phyloP scores from a whole-genome alignment of 2,329 filamentous ascomycete genomes.

The Parastagonospora avenae region DNA sequence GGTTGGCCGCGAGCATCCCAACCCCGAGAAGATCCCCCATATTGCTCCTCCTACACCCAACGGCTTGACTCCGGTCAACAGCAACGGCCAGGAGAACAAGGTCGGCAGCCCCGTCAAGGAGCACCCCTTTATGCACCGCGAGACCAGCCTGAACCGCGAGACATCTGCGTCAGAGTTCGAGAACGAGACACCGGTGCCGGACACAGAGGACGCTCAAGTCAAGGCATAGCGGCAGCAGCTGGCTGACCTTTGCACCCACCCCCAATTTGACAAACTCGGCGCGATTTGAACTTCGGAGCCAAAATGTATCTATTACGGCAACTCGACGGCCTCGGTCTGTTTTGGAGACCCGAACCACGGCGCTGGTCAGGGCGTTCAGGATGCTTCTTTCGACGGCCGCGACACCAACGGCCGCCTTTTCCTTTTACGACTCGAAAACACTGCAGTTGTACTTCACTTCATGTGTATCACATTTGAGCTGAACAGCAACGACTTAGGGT shows the following conservation, averaged over 20 bases:
- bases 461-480: slow-evolving; percentile 21
- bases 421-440: not conserved
- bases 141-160: slow-evolving; percentile 77
- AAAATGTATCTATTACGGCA: slow-evolving; percentile 24
- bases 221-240: slow-evolving; percentile 21
- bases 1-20: slow-evolving; percentile 92
- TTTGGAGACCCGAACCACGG: slow-evolving; percentile 11
- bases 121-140: slow-evolving; percentile 81
- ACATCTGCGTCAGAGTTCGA: slow-evolving; percentile 72
- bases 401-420: slow-evolving; percentile 8
- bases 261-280: slow-evolving; percentile 2
- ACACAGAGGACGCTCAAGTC: slow-evolving; percentile 15
- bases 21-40: slow-evolving; percentile 94
- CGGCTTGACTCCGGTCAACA: slow-evolving; percentile 43
- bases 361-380: slow-evolving; percentile 23
- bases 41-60: slow-evolving; percentile 68
- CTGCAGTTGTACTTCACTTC: slow-evolving; percentile 20
- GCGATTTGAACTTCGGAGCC: slow-evolving; percentile 11
- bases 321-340: slow-evolving; percentile 16
- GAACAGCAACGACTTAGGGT: slow-evolving; percentile 1
- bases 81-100: slow-evolving; percentile 46
- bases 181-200: slow-evolving; percentile 31
- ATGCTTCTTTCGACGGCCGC: slow-evolving; percentile 6
- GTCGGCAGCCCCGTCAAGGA: slow-evolving; percentile 87
- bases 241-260: slow-evolving; percentile 4